phyloP scores from a whole-genome alignment of 164 flowering plant genomes.

The Cinnamomum chago region DNA sequence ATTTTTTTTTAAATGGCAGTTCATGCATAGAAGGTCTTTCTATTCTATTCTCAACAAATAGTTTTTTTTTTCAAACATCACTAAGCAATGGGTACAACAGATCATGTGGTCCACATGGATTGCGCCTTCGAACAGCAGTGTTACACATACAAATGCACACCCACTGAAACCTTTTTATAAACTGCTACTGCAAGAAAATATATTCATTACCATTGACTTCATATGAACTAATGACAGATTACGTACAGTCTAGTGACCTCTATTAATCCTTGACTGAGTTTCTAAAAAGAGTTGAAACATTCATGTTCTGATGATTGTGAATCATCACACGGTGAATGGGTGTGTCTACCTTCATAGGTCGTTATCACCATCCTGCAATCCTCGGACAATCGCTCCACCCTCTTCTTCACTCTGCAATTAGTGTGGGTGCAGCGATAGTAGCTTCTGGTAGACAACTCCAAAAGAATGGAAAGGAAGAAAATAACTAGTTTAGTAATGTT shows the following conservation, averaged over 20 bases:
- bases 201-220: background rate
- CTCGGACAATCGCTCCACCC: constrained; percentile 71
- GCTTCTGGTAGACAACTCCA: constrained; percentile 43
- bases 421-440: constrained; percentile 69
- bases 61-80: background rate
- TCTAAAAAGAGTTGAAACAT: constrained; percentile 49
- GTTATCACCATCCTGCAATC: constrained; percentile 85
- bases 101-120: background rate
- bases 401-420: constrained; percentile 75
- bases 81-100: background rate
- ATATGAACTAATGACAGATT: background rate
- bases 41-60: background rate
- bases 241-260: background rate
- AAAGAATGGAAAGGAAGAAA: background rate
- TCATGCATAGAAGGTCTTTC: background rate
- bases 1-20: too few relatives aligned
- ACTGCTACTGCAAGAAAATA: background rate
- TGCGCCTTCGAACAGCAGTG: background rate
- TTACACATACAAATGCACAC: background rate
- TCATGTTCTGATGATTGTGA: constrained; percentile 70
- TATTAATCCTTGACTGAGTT: background rate
- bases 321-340: constrained; percentile 69
- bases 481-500: background rate
- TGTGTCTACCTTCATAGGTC: constrained; percentile 85
- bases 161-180: background rate